Conservation (phyloP, 352 stramenopile genomes). For the Pythium periplocum region DNA sequence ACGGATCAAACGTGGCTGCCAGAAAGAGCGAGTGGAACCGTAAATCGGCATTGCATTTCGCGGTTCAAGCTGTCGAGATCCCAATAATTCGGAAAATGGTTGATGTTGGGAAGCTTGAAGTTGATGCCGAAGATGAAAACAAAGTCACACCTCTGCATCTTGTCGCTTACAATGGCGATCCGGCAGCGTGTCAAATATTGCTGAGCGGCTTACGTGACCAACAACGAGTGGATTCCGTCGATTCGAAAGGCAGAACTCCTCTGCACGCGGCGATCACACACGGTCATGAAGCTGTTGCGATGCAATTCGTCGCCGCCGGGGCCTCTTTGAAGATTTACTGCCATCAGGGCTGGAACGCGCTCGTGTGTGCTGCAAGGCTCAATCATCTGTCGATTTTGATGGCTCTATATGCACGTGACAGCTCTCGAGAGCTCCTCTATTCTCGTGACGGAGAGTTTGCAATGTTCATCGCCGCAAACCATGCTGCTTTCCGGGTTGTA, state of each 20-base stretch:
- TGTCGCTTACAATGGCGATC: constrained; percentile 34
- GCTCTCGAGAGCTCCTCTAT: constrained; percentile 19
- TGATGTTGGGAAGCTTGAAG: constrained; percentile 31
- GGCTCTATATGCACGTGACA: constrained; percentile 21
- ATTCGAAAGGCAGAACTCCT: constrained; percentile 32
- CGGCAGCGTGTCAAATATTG: constrained; percentile 32
- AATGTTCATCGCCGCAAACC: constrained; percentile 38
- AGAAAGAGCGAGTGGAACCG: constrained; percentile 34
- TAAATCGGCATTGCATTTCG: constrained; percentile 41
- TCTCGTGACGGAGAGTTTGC: constrained; percentile 28
- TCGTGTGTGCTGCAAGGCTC: constrained; percentile 43
- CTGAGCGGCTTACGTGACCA: constrained; percentile 16
- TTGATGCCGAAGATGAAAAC: constrained; percentile 33
- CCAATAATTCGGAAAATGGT: constrained; percentile 30
- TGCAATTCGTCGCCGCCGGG: constrained; percentile 28
- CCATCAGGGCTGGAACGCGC: constrained; percentile 28
- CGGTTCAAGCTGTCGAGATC: constrained; percentile 33
- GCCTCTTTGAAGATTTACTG: constrained; percentile 33
- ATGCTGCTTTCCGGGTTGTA: constrained; percentile 38
- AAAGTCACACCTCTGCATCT: constrained; percentile 49
- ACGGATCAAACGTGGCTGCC: constrained; percentile 21
- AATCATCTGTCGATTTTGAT: constrained; percentile 50
- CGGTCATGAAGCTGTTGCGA: constrained; percentile 35
- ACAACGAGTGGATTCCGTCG: constrained; percentile 23
- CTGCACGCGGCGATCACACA: constrained; percentile 45